These are phyloP conservation scores for Trichoderma aggressivum DNA, from an alignment of 2,329 filamentous ascomycete species.

Conservation along the genomic window DNA sequence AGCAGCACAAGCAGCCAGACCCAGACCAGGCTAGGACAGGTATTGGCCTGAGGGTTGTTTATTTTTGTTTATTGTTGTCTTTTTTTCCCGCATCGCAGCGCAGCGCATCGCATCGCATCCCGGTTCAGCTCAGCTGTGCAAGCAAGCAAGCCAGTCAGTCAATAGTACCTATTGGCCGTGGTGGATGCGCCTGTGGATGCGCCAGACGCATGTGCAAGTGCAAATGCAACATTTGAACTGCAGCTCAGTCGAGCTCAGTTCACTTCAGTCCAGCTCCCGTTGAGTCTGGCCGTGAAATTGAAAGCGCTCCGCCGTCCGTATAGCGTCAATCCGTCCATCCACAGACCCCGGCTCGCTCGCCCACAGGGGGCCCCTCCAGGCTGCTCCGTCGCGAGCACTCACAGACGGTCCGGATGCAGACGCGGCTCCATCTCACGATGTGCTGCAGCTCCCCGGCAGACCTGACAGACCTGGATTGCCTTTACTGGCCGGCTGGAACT, in stretches of 20 bases:
- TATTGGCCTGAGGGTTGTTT: not conserved
- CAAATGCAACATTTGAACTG: not conserved
- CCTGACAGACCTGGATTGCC: slow-evolving; percentile 14
- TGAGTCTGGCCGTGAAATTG: not conserved
- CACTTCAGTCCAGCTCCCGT: not conserved
- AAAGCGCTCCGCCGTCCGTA: not conserved
- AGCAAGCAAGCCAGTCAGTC: not conserved
- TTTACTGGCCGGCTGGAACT: not conserved
- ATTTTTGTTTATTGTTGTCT: not conserved
- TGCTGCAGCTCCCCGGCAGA: slow-evolving; percentile 16
- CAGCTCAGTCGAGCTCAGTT: not conserved
- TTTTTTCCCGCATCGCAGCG: not conserved
- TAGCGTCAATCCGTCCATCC: not conserved
- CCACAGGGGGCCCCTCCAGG: not conserved
- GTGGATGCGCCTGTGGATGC: not conserved
- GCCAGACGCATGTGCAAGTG: not conserved
- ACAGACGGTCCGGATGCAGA: slow-evolving; percentile 17
- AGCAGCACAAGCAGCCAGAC: not conserved
- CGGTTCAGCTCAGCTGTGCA: not conserved
- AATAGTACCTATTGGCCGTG: not conserved
- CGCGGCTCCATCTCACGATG: slow-evolving; percentile 17
- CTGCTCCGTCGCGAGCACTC: not conserved
- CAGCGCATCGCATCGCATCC: not conserved
- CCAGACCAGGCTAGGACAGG: not conserved
- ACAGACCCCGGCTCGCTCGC: not conserved